Percentiles rank a stretch among this genome's conserved stretches.
Evolutionary conservation across 306 rosid species (phyloP).

Genomic region (Canavalia ensiformis): DNA sequence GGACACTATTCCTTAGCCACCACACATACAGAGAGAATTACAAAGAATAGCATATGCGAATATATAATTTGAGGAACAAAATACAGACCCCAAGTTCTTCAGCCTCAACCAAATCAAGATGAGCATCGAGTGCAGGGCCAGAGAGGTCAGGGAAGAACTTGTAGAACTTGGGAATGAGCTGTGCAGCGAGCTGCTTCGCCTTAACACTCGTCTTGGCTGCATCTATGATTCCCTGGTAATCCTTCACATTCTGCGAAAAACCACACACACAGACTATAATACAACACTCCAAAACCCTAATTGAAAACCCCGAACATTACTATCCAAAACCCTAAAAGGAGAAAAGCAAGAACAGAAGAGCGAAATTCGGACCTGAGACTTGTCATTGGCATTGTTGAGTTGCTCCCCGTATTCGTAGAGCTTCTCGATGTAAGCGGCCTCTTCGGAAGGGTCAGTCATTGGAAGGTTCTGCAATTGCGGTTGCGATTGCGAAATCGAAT

Average conservation of each 20-base stretch:
- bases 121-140: slow-evolving; percentile 76
- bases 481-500: slow-evolving; percentile 40
- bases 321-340: slow-evolving; percentile 49
- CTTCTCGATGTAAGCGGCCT: slow-evolving; percentile 78
- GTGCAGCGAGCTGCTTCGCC: slow-evolving; percentile 96
- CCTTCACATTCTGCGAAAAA: slow-evolving; percentile 66
- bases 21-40: neutral
- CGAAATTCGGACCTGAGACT: slow-evolving; percentile 72
- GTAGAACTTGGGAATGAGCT: slow-evolving; percentile 93
- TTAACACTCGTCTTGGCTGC: slow-evolving; percentile 86
- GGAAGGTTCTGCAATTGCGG: slow-evolving; percentile 41
- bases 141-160: slow-evolving; percentile 90
- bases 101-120: slow-evolving; percentile 93
- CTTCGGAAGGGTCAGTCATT: slow-evolving; percentile 81
- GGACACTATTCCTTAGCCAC: slow-evolving; percentile 21
- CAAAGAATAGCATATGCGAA: neutral
- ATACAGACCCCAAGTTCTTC: slow-evolving; percentile 93
- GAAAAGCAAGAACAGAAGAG: neutral
- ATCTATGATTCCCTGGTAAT: slow-evolving; percentile 88
- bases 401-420: slow-evolving; percentile 95
- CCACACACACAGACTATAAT: neutral
- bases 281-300: slow-evolving; percentile 48
- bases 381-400: slow-evolving; percentile 87
- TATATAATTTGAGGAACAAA: neutral
- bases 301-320: neutral